A percentile compares a stretch with the other conserved stretches of the same genome.
Evolutionary conservation across 768 basidiomycete species (phyloP).

Genomic region (Phylloporus rhodoxanthus): DNA sequence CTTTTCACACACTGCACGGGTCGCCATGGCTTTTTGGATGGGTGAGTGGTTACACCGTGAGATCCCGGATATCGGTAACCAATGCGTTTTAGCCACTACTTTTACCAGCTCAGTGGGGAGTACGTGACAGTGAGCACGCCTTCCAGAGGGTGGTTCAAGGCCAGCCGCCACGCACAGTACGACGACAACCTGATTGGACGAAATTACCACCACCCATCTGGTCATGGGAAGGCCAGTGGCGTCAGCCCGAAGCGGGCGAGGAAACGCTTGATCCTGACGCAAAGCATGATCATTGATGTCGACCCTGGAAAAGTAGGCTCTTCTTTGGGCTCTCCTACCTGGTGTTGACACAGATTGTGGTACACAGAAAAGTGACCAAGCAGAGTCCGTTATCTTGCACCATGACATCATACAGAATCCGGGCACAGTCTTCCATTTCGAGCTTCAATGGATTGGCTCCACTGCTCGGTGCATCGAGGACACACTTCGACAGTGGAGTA

Average conservation of each 20-base stretch:
- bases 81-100: constrained; percentile 62
- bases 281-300: constrained; percentile 87
- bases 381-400: constrained; percentile 83
- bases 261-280: constrained; percentile 70
- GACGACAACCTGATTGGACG: constrained; percentile 37
- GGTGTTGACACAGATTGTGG: constrained; percentile 7
- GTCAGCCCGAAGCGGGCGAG: constrained; percentile 42
- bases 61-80: not conserved
- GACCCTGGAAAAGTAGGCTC: constrained; percentile 62
- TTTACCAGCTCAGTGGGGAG: constrained; percentile 77
- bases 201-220: constrained; percentile 35
- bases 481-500: constrained; percentile 72
- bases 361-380: constrained; percentile 74
- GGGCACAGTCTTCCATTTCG: constrained; percentile 92
- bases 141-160: constrained; percentile 59
- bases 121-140: constrained; percentile 68
- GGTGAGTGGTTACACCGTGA: constrained; percentile 42
- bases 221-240: constrained; percentile 31
- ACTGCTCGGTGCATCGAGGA: constrained; percentile 91
- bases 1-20: constrained; percentile 80
- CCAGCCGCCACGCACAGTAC: constrained; percentile 36
- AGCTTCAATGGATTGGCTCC: constrained; percentile 95
- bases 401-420: constrained; percentile 96
- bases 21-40: constrained; percentile 80
- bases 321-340: not conserved